Base-by-base conservation (phyloP, 1,284 basidiomycete species). In the Inonotus hispidus region DNA sequence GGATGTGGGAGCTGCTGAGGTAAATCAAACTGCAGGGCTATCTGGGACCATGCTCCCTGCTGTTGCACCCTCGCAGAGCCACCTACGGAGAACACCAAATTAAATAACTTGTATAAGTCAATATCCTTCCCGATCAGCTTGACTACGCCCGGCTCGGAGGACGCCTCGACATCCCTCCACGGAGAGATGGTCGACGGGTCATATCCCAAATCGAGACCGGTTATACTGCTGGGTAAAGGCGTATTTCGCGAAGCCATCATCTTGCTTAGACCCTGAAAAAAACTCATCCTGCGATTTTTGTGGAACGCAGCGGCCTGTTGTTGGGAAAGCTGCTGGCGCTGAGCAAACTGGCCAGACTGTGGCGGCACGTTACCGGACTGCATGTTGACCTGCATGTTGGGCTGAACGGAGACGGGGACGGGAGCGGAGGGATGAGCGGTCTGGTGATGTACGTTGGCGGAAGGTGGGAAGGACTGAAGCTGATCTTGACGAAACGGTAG, bases 51-150 rank as follows among this genome's bases (percentile, higher is more conserved):
- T 71, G 80, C 69, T 73, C 78, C 73, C 67, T 79, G 73, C 66
- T 79, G 72, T n/a, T 71, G 68, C 23, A 76, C 56, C 68, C 78
- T 81, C 64, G 74, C 71, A 16, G 77, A 74, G 37, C 88, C 88
- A 41, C 89, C 88, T 39, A 73, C 68, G 63, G 81, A 75, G 60
- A 75, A 73, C 43, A 88, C 84, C 45, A 81, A 62, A 11, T 75
- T 76, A 84, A 85, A 91, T 7, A 92, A 73, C 66, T 78, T 85
- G 72, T 90, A 88, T 45, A 94, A 71, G 66, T 88, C 87, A 55
- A 93, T 77, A 69, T 93, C 91, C 71, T 85, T 90, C 21, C 90
- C 90, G 2, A 85, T 84, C 49, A 94, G 69, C 61, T 83, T 82
- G 68, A 91, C 76, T 43, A 78, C 72, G 49, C 88, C 89, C 16